Conservation (phyloP, 2,329 filamentous ascomycete species). For the Aureobasidium sp. region DNA sequence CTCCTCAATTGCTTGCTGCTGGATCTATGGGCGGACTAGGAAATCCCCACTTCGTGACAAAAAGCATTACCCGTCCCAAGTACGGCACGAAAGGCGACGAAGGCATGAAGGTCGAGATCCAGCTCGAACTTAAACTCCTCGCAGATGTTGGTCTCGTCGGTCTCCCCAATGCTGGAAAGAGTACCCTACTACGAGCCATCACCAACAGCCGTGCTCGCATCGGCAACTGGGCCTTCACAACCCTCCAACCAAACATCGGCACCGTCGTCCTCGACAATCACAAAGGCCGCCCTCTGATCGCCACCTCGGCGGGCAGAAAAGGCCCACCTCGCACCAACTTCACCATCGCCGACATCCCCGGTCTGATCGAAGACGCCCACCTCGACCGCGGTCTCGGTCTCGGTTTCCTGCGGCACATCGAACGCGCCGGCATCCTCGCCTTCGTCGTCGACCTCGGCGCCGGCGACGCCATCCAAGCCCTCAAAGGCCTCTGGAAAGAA, state of each 20-base stretch:
- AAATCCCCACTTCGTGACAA: slow-evolving; percentile 85
- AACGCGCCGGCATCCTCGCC: slow-evolving; percentile 83
- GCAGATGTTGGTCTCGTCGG: slow-evolving; percentile 93
- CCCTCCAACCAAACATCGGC: slow-evolving; percentile 87
- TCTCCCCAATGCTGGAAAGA: slow-evolving; percentile 92
- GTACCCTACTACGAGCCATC: slow-evolving; percentile 77
- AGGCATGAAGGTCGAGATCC: slow-evolving; percentile 67
- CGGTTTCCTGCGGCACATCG: slow-evolving; percentile 86
- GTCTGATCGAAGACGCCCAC: slow-evolving; percentile 85
- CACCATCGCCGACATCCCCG: slow-evolving; percentile 92
- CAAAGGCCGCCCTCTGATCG: slow-evolving; percentile 59
- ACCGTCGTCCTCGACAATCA: slow-evolving; percentile 89
- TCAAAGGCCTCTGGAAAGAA: slow-evolving; percentile 82
- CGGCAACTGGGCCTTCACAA: slow-evolving; percentile 95
- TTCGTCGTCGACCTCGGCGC: slow-evolving; percentile 84
- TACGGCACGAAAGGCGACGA: slow-evolving; percentile 82
- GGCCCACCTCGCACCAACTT: slow-evolving; percentile 59
- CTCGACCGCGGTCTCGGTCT: slow-evolving; percentile 85
- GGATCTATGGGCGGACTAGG: slow-evolving; percentile 85
- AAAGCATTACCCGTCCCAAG: slow-evolving; percentile 65
- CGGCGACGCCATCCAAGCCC: slow-evolving; percentile 67
- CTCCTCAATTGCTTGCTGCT: slow-evolving; percentile 75
- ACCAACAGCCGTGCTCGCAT: slow-evolving; percentile 84
- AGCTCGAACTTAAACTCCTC: slow-evolving; percentile 88
- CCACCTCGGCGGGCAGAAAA: slow-evolving; percentile 27